Percentiles rank a stretch among this genome's conserved stretches.
Conservation (phyloP, 2,329 filamentous ascomycete species). For the Diaporthe nobilis region DNA sequence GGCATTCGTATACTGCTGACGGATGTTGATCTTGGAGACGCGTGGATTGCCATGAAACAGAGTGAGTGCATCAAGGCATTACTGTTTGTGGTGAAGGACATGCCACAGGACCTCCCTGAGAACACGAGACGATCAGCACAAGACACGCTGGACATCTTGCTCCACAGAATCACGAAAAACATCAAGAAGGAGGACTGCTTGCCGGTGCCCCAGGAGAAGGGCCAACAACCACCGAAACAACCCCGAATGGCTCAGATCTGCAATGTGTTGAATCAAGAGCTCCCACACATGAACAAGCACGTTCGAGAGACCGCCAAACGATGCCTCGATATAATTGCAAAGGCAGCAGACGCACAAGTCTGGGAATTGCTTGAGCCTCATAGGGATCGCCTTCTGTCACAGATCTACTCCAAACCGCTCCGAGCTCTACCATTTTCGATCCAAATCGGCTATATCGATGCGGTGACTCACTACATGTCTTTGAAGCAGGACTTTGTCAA, state of each 20-base stretch:
- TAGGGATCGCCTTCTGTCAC: conserved; percentile 88
- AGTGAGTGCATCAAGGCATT: conserved; percentile 91
- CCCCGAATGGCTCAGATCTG: conserved; percentile 83
- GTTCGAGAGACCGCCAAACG: conserved; percentile 89
- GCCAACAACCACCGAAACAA: conserved; percentile 62
- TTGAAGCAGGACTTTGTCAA: conserved; percentile 90
- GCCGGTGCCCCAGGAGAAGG: conserved; percentile 53
- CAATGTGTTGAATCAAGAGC: conserved; percentile 86
- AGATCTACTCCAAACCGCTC: conserved; percentile 95
- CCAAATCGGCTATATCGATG: conserved; percentile 98
- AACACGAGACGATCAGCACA: conserved; percentile 88
- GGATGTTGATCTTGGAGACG: conserved; percentile 85
- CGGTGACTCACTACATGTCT: conserved; percentile 93
- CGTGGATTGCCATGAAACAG: conserved; percentile 86
- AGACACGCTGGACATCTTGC: conserved; percentile 83
- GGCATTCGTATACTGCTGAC: conserved; percentile 92
- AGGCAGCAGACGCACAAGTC: conserved; percentile 82
- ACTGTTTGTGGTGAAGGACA: conserved; percentile 98
- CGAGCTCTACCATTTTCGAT: conserved; percentile 93
- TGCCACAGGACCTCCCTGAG: conserved; percentile 93
- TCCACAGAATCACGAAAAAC: conserved; percentile 83
- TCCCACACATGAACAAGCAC: conserved; percentile 96
- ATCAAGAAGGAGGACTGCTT: conserved; percentile 83
- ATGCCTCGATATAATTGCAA: conserved; percentile 84
- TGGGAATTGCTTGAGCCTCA: conserved; percentile 92